Base-by-base conservation (phyloP, 2,329 filamentous ascomycete species). In the Cladosporium velox region DNA sequence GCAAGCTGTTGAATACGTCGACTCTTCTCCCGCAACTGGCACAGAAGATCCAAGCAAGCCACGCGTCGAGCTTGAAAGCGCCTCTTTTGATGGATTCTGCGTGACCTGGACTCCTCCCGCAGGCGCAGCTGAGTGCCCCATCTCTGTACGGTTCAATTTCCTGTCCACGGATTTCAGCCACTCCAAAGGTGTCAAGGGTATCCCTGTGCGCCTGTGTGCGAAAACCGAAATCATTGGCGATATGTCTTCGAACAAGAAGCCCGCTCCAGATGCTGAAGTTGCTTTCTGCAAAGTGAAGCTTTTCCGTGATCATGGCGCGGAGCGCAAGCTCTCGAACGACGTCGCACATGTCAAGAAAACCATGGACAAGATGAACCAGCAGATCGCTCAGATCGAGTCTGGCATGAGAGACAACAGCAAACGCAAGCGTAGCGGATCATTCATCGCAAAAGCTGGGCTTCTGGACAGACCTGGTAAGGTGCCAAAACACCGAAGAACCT, bases 131-230 rank as follows among this genome's bases (percentile, higher is more conserved):
- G 93, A 97, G 72, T 95, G 93, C 77, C 91, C 88, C 59, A 88
- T 99, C 65, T 91, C 93, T 10, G 92, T 98, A 14, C 91, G 95
- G 55, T 99, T 98, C 84, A 99, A 99, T 80, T 99, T 99, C 76
- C 84, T 99, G 0, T 99, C 95, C 0, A 99, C 95, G 10, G 95
- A 99, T 76, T 99, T 98, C 77, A 98, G 94, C 77, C 95, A 98
- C 76, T 98, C 95, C 11, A 99, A 99, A 76, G 95, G 95, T 55
- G 95, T 99, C 59, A 99, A 98, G 79, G 95, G 95, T 41, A 97
- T 98, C 70, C 94, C 95, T 0, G 93, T 99, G 4, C 85, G 95
- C 65, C 85, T 98, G 0, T 98, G 94, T 77, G 89, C 93, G 15
- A 98, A 98, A 79, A 98, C 95, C 0, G 90, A 91, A 69, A 79